These are phyloP conservation scores for Auriscalpium orientale DNA, from an alignment of 768 basidiomycete species.

Conservation along the genomic window DNA sequence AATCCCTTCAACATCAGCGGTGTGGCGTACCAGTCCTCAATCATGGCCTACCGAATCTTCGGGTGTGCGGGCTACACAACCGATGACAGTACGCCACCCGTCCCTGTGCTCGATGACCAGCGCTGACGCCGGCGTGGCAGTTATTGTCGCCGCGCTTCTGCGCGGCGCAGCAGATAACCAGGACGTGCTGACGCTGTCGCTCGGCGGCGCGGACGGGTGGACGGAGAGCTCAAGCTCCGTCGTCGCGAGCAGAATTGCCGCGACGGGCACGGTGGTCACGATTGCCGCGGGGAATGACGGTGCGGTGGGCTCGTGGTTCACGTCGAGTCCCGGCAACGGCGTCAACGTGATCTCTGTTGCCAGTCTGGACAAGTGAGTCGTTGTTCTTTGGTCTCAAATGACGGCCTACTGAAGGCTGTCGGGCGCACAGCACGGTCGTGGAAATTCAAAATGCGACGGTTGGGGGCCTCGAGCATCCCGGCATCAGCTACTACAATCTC, in stretches of 20 bases:
- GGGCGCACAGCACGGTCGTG: slow-evolving; percentile 36
- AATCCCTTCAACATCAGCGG: slow-evolving; percentile 64
- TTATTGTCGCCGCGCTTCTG: slow-evolving; percentile 44
- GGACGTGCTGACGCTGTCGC: slow-evolving; percentile 60
- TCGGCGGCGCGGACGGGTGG: slow-evolving; percentile 61
- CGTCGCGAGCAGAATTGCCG: slow-evolving; percentile 51
- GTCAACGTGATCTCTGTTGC: slow-evolving; percentile 49
- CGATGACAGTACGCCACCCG: slow-evolving; percentile 36
- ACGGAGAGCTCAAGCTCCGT: slow-evolving; percentile 47
- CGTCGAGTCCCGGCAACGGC: slow-evolving; percentile 44
- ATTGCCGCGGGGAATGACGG: slow-evolving; percentile 54
- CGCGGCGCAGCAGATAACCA: slow-evolving; percentile 43
- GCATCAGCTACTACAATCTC: slow-evolving; percentile 48
- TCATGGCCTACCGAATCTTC: slow-evolving; percentile 52
- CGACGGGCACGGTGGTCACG: slow-evolving; percentile 51
- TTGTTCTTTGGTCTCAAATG: too few species aligned
- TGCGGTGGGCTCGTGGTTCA: slow-evolving; percentile 53
- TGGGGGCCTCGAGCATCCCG: slow-evolving; percentile 36
- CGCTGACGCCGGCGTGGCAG: slow-evolving; percentile 21
- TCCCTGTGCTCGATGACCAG: neutral
- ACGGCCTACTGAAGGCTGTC: too few species aligned
- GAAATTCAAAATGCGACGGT: slow-evolving; percentile 51
- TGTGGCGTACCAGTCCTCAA: slow-evolving; percentile 53
- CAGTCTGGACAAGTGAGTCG: slow-evolving; percentile 38
- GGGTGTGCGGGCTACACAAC: slow-evolving; percentile 46